Base-by-base conservation (phyloP, 2,329 filamentous ascomycete species). In the Phoma sp. region DNA sequence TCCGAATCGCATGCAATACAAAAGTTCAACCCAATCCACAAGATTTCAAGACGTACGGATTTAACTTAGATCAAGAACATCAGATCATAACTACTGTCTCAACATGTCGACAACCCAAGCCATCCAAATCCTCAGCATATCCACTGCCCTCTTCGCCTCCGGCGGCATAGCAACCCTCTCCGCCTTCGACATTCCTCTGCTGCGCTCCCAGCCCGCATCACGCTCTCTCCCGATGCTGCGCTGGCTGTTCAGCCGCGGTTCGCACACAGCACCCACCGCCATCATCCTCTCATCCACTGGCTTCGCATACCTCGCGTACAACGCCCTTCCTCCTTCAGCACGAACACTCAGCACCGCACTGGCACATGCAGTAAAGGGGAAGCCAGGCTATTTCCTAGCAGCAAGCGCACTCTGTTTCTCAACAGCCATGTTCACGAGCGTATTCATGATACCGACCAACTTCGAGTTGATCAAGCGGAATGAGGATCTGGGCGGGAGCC, bases 181-280 rank as follows among this genome's bases (percentile, higher is more conserved):
- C 25, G 47, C 73, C 40, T 75, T 75, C 61, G 63, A 69, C 50
- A 53, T 70, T 6, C 71, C 71, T 11, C 46, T 66, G 10, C 52
- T 75, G 10, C 57, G 62, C 55, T 69, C 73, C 1, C 73, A 74
- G 40, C 73, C 71, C 15, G 71, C 71, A n/a, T 74, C 72, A 1
- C 72, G 71, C 43, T 73, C 74, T 2, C 67, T 75, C 1, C 73
- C 74, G n/a, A 57, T 63, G 33, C 67, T 56, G 2, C 69, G 71
- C 34, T 76, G 72, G 73, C 68, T 75, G 26, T 76, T 75, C 60
- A 72, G 66, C 29, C 68, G 73, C 0, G 74, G 73, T 43, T 75
- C 71, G 6, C 74, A 75, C 56, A 57, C 71, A 26, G 74, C 75
- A 53, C 73, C 72, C 7, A 47, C 56, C 5, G 59, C 61, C 15